Conservation (phyloP, 2,329 filamentous ascomycete species). For the Dothidotthia symphoricarpi region DNA sequence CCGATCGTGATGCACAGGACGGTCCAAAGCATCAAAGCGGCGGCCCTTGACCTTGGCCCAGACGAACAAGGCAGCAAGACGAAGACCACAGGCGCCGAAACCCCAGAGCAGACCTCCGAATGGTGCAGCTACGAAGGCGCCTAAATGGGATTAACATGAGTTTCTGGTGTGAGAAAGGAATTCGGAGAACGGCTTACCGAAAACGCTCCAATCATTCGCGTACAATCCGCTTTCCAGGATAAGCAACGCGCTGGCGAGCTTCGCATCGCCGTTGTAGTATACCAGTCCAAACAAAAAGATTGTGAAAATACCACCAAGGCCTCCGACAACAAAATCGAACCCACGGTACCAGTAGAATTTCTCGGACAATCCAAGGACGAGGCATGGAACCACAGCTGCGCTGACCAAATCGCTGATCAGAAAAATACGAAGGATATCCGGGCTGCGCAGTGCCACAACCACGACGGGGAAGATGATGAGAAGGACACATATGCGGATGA, state of each 20-base stretch:
- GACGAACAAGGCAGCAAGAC: slow-evolving; percentile 60
- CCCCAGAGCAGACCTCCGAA: slow-evolving; percentile 73
- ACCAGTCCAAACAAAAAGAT: slow-evolving; percentile 79
- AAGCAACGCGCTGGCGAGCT: slow-evolving; percentile 64
- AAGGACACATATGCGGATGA: slow-evolving; percentile 67
- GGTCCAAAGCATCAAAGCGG: slow-evolving; percentile 67
- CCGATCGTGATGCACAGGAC: slow-evolving; percentile 11
- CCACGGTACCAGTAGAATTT: slow-evolving; percentile 70
- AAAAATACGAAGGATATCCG: slow-evolving; percentile 76
- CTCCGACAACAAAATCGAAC: slow-evolving; percentile 76
- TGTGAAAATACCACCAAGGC: slow-evolving; percentile 72
- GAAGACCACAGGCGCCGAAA: slow-evolving; percentile 59
- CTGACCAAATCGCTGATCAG: slow-evolving; percentile 79
- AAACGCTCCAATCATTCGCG: slow-evolving; percentile 74
- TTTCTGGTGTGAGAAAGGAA: too few species aligned
- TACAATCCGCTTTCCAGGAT: slow-evolving; percentile 73
- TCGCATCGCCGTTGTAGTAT: slow-evolving; percentile 70
- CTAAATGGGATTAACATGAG: slow-evolving; percentile 24
- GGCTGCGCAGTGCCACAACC: slow-evolving; percentile 70
- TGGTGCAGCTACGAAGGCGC: slow-evolving; percentile 75
- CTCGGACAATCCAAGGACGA: slow-evolving; percentile 69
- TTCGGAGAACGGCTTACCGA: slow-evolving; percentile 60
- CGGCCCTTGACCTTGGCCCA: slow-evolving; percentile 58
- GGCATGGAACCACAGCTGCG: slow-evolving; percentile 70
- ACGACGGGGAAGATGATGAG: slow-evolving; percentile 72